Evolutionary conservation across 768 basidiomycete species (phyloP).

Genomic region (Russula brevipes): DNA sequence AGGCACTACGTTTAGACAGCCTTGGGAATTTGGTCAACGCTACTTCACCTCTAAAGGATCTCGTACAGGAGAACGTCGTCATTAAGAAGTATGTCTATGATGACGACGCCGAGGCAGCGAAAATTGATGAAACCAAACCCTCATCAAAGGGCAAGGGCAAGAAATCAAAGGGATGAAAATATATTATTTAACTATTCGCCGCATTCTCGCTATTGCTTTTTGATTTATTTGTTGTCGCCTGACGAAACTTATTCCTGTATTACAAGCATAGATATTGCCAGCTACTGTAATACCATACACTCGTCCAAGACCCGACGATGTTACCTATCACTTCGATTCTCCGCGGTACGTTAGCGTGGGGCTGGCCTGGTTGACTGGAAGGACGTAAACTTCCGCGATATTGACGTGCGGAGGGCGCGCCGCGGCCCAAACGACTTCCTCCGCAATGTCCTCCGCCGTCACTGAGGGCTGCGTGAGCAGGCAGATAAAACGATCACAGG

Average conservation of each 20-base stretch:
- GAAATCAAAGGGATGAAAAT: conserved; percentile 43
- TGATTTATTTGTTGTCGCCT: conserved; percentile 14
- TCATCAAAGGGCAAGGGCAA: conserved; percentile 44
- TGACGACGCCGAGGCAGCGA: conserved; percentile 41
- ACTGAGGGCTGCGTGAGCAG: conserved; percentile 41
- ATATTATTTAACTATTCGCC: neutral
- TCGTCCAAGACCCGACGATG: neutral
- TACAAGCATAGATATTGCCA: conserved; percentile 4
- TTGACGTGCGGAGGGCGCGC: conserved; percentile 89
- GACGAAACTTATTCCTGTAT: conserved; percentile 1
- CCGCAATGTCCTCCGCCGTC: conserved; percentile 82
- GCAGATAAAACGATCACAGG: neutral
- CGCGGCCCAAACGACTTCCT: conserved; percentile 97
- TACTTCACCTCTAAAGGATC: conserved; percentile 49
- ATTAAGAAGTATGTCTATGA: conserved; percentile 82
- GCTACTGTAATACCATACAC: conserved; percentile 8
- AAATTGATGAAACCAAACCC: conserved; percentile 33
- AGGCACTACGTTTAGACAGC: conserved; percentile 61
- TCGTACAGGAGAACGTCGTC: conserved; percentile 58
- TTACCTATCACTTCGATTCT: conserved; percentile 28
- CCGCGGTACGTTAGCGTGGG: conserved; percentile 55
- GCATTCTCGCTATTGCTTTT: conserved; percentile 17
- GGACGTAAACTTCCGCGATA: conserved; percentile 72
- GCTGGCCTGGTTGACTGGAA: conserved; percentile 77
- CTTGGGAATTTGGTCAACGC: conserved; percentile 66